phyloP scores from a whole-genome alignment of 1,139 yeast species.

The Spathaspora sp. region DNA sequence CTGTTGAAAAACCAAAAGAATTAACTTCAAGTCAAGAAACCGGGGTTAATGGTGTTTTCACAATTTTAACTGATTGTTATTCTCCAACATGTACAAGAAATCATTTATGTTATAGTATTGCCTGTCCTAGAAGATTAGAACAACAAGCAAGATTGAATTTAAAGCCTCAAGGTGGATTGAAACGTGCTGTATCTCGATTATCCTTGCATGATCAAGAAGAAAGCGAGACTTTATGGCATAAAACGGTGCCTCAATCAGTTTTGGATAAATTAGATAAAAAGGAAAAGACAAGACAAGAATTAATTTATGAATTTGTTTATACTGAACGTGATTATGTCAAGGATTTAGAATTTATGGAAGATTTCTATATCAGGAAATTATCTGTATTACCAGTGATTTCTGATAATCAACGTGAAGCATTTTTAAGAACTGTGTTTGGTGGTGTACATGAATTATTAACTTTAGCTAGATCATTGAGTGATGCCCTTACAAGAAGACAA shows the following conservation, averaged over 20 bases:
- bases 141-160: slow-evolving; percentile 91
- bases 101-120: slow-evolving; percentile 85
- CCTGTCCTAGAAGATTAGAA: slow-evolving; percentile 95
- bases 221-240: slow-evolving; percentile 90
- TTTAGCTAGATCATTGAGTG: slow-evolving; percentile 81
- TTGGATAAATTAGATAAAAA: slow-evolving; percentile 77
- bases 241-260: slow-evolving; percentile 80
- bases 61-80: slow-evolving; percentile 88
- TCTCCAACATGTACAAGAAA: slow-evolving; percentile 95
- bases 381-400: slow-evolving; percentile 77
- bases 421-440: slow-evolving; percentile 87
- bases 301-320: slow-evolving; percentile 88
- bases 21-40: slow-evolving; percentile 19
- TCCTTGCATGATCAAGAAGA: slow-evolving; percentile 78
- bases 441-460: slow-evolving; percentile 86
- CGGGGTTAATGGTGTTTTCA: slow-evolving; percentile 86
- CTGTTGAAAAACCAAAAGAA: slow-evolving; percentile 9
- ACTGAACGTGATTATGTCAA: slow-evolving; percentile 96
- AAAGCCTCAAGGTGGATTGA: slow-evolving; percentile 86
- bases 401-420: slow-evolving; percentile 83
- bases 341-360: slow-evolving; percentile 89
- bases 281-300: slow-evolving; percentile 92
- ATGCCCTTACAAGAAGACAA: slow-evolving; percentile 85
- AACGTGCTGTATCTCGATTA: slow-evolving; percentile 77
- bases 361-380: slow-evolving; percentile 65